Conservation (phyloP, 306 rosid genomes). For the Amphicarpaea edgeworthii region DNA sequence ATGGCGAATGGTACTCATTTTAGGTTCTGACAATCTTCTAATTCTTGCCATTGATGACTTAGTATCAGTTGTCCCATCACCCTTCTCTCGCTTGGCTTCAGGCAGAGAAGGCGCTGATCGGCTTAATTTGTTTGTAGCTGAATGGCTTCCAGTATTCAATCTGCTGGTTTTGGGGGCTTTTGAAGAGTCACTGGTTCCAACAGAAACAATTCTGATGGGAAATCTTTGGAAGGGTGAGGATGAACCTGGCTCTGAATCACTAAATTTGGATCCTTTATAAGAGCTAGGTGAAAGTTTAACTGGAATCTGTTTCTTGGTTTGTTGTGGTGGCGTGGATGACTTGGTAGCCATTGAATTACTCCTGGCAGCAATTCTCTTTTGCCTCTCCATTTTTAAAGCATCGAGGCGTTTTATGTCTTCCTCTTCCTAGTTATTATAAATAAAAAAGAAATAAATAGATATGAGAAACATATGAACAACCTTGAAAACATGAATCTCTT, state of each 20-base stretch:
- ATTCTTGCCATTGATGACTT: constrained; percentile 71
- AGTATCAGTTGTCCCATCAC: constrained; percentile 55
- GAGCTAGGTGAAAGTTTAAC: constrained; percentile 62
- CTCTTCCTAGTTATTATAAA: constrained; percentile 66
- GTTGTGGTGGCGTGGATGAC: constrained; percentile 61
- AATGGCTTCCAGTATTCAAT: constrained; percentile 55
- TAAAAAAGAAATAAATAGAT: constrained; percentile 27
- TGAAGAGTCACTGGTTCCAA: constrained; percentile 65
- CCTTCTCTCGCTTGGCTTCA: constrained; percentile 66
- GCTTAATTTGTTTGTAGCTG: constrained; percentile 65
- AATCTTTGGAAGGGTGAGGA: constrained; percentile 76
- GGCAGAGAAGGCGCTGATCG: constrained; percentile 73
- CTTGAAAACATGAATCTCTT: constrained; percentile 25
- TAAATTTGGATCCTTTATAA: constrained; percentile 79
- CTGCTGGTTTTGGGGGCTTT: constrained; percentile 65
- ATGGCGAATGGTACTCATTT: constrained; percentile 62
- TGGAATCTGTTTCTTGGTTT: constrained; percentile 64
- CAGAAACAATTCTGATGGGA: constrained; percentile 55
- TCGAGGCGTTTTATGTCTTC: constrained; percentile 79
- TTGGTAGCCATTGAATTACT: constrained; percentile 55
- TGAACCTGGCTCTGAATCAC: constrained; percentile 83
- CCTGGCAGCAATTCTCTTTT: constrained; percentile 92
- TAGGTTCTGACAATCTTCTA: constrained; percentile 94
- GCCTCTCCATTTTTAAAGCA: constrained; percentile 82
- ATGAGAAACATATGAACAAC: constrained; percentile 28